phyloP scores from a whole-genome alignment of 2,329 filamentous ascomycete genomes.

The Verticillium klebahnii region DNA sequence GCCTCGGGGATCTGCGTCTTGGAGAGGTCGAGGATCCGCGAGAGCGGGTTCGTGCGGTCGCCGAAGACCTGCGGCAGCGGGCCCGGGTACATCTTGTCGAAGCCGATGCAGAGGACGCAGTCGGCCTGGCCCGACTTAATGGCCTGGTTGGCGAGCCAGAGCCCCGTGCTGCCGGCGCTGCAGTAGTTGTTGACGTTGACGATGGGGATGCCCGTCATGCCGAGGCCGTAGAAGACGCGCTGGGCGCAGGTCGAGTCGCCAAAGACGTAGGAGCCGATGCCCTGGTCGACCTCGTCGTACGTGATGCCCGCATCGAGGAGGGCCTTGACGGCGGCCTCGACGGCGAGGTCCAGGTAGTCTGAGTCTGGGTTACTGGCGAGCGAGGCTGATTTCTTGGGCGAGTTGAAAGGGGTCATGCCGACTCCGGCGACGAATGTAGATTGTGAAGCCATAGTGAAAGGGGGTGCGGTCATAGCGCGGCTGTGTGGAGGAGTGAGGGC shows the following conservation, averaged over 20 bases:
- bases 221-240: constrained; percentile 20
- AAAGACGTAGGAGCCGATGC: constrained; percentile 16
- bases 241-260: constrained; percentile 18
- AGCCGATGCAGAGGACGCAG: constrained; percentile 18
- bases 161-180: constrained; percentile 16
- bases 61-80: constrained; percentile 10
- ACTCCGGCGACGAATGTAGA: constrained; percentile 17
- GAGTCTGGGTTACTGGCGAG: constrained; percentile 20
- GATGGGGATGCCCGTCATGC: constrained; percentile 20
- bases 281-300: constrained; percentile 18
- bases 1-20: constrained; percentile 6
- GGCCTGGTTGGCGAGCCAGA: constrained; percentile 15
- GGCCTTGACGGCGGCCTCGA: constrained; percentile 20
- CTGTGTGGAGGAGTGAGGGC: not conserved
- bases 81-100: constrained; percentile 19
- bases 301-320: constrained; percentile 19
- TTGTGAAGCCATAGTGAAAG: not conserved
- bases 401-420: constrained; percentile 17
- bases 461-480: not conserved
- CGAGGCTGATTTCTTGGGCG: not conserved
- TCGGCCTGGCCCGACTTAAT: constrained; percentile 14
- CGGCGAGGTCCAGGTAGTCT: constrained; percentile 25
- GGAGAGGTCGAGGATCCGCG: constrained; percentile 10
- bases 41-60: constrained; percentile 13
- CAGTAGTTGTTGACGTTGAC: constrained; percentile 20